phyloP scores from a whole-genome alignment of 805 yeast genomes.

The Nakazawaea pomicola region DNA sequence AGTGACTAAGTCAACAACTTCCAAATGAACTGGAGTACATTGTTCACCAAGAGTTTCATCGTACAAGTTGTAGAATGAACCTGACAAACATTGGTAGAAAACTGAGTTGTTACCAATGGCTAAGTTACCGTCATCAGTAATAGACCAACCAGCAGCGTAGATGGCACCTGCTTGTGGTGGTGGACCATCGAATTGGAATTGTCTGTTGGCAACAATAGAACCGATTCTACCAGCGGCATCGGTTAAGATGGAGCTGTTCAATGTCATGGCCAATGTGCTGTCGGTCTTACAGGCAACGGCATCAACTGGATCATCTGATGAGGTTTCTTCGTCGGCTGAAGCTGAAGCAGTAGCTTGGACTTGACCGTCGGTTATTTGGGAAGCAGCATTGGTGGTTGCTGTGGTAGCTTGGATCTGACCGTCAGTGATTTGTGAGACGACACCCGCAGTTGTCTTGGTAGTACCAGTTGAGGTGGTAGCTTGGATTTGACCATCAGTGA shows the following conservation, averaged over 20 bases:
- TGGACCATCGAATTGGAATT: slow-evolving; percentile 63
- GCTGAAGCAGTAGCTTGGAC: slow-evolving; percentile 32
- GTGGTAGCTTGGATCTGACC: slow-evolving; percentile 34
- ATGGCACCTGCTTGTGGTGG: slow-evolving; percentile 59
- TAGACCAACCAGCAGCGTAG: slow-evolving; percentile 48
- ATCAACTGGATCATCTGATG: slow-evolving; percentile 12
- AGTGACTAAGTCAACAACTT: slow-evolving; percentile 37
- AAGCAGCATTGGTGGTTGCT: slow-evolving; percentile 25
- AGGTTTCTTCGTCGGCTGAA: no score
- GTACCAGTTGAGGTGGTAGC: slow-evolving; percentile 24
- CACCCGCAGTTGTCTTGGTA: slow-evolving; percentile 26
- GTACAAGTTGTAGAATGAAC: slow-evolving; percentile 53
- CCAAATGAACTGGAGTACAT: slow-evolving; percentile 40
- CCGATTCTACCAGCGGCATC: slow-evolving; percentile 50
- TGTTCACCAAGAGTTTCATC: slow-evolving; percentile 41
- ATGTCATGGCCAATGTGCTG: slow-evolving; percentile 37
- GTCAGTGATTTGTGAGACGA: slow-evolving; percentile 32
- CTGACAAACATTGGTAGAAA: slow-evolving; percentile 54
- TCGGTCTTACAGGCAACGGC: slow-evolving; percentile 30
- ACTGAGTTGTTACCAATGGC: slow-evolving; percentile 43
- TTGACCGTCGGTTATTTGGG: slow-evolving; percentile 47
- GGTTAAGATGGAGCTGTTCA: slow-evolving; percentile 36
- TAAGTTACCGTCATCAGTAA: slow-evolving; percentile 38
- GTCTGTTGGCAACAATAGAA: slow-evolving; percentile 57
- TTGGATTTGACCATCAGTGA: slow-evolving; percentile 33